phyloP scores from a whole-genome alignment of 768 basidiomycete genomes.

The Neoboletus brunneissimus region DNA sequence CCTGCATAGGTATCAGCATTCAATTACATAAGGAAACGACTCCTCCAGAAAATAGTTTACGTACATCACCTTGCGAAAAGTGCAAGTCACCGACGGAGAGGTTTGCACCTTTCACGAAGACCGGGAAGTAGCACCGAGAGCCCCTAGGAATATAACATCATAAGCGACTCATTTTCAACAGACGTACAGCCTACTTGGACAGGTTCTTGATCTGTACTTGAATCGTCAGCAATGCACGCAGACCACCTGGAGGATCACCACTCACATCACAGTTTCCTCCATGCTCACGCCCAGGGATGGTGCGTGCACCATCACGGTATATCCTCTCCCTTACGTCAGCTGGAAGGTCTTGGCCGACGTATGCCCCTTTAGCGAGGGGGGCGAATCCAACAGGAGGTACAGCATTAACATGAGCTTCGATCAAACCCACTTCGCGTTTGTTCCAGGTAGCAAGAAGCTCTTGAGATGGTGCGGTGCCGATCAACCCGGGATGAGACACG shows the following conservation, averaged over 20 bases:
- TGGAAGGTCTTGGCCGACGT: conserved; percentile 65
- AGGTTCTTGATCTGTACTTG: conserved; percentile 65
- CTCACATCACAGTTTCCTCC: conserved; percentile 75
- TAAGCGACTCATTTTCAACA: background rate
- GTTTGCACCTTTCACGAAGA: conserved; percentile 73
- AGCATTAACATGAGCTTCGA: conserved; percentile 47
- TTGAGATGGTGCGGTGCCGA: conserved; percentile 72
- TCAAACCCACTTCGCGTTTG: conserved; percentile 63
- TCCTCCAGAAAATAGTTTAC: conserved; percentile 7
- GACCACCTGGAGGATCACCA: background rate
- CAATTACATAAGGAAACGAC: background rate
- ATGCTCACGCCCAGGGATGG: conserved; percentile 75
- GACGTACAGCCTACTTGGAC: conserved; percentile 41
- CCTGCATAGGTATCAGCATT: conserved; percentile 35
- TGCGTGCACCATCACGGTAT: conserved; percentile 64
- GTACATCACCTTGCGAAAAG: conserved; percentile 74
- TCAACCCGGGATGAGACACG: conserved; percentile 71
- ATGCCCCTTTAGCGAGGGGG: conserved; percentile 56
- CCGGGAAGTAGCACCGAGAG: conserved; percentile 73
- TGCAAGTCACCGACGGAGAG: conserved; percentile 77
- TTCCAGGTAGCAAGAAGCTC: conserved; percentile 77
- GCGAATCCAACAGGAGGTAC: conserved; percentile 67
- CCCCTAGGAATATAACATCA: conserved; percentile 37
- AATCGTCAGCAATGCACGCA: background rate
- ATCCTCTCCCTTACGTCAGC: conserved; percentile 51